Percentiles rank a stretch among this genome's conserved stretches.
Conservation (phyloP, 1,284 basidiomycete species). For the Ustilago lituana region DNA sequence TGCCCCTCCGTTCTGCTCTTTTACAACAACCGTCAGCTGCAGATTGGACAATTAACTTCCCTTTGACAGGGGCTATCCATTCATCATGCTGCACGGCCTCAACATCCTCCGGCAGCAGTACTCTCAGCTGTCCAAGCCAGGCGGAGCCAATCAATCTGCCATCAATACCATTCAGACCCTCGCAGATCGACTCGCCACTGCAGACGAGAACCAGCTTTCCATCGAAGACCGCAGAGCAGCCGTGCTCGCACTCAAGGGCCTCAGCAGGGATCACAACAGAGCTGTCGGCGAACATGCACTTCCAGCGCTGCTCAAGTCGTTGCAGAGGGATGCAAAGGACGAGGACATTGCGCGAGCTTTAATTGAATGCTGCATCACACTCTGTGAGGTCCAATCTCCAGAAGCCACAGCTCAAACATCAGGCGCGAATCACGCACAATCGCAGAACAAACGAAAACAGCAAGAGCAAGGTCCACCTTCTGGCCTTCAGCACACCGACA, state of each 20-base stretch:
- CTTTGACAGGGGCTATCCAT: not conserved
- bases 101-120: conserved; percentile 65
- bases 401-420: conserved; percentile 9
- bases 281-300: conserved; percentile 63
- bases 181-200: conserved; percentile 77
- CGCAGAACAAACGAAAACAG: conserved; percentile 26
- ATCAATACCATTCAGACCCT: conserved; percentile 85
- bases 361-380: conserved; percentile 55
- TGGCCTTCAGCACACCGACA: conserved; percentile 78
- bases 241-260: conserved; percentile 88
- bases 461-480: conserved; percentile 70
- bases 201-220: conserved; percentile 26
- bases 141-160: conserved; percentile 74
- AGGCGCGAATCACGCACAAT: conserved; percentile 11
- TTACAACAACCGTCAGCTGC: too few species aligned
- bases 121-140: conserved; percentile 58
- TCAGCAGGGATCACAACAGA: conserved; percentile 86
- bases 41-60: too few species aligned
- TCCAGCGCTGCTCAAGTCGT: conserved; percentile 46
- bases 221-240: conserved; percentile 85
- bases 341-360: conserved; percentile 57
- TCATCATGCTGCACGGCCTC: conserved; percentile 64
- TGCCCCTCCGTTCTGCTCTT: too few species aligned
- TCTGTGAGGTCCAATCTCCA: conserved; percentile 51
- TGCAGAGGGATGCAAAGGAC: conserved; percentile 53